Percentiles rank a stretch among this genome's conserved stretches.
phyloP scores from a whole-genome alignment of 192 early-diverging fungal genomes.

The Backusella westeae region DNA sequence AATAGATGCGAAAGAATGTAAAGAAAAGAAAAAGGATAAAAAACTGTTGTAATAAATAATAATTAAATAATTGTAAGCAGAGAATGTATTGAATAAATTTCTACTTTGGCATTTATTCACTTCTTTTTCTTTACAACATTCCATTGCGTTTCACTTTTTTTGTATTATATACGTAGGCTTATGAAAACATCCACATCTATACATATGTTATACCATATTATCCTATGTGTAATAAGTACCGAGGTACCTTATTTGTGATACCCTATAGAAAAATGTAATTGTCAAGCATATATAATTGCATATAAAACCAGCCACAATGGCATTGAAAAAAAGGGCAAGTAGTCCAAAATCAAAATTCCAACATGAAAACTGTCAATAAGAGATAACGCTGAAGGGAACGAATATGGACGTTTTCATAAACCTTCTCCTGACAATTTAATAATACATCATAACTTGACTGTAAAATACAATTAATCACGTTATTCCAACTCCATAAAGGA shows the following conservation, averaged over 20 bases:
- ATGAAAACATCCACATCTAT: not conserved
- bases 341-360: constrained; percentile 2
- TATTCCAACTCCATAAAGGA: not conserved
- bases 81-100: constrained; percentile 12
- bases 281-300: not conserved
- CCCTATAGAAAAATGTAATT: not conserved
- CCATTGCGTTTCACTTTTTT: not conserved
- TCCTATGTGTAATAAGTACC: not conserved
- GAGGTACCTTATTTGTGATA: not conserved
- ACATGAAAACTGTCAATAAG: not conserved
- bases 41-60: constrained; percentile 14
- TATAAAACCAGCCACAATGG: not conserved
- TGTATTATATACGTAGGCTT: not conserved
- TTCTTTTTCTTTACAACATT: constrained; percentile 3
- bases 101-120: constrained; percentile 11
- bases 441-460: not conserved
- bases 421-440: not conserved
- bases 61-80: constrained; percentile 13
- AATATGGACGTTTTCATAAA: not conserved
- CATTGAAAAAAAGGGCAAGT: not conserved
- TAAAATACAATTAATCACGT: not conserved
- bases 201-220: not conserved
- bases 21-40: not conserved
- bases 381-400: not conserved
- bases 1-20: not conserved